phyloP scores from a whole-genome alignment of 345 rosid species.

The Brassica juncea region DNA sequence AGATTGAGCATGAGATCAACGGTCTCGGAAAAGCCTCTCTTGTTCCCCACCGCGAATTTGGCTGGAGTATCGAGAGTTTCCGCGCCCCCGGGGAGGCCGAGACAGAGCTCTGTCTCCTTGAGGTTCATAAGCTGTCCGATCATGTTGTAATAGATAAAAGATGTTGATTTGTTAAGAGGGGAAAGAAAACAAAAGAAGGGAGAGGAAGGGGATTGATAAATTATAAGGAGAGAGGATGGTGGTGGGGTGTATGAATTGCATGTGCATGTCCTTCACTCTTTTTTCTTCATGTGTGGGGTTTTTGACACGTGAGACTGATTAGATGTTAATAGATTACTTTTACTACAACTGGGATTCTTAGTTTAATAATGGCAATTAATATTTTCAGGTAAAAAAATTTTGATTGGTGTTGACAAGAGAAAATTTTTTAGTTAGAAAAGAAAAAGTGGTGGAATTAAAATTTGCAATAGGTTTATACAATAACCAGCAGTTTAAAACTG shows the following conservation, averaged over 20 bases:
- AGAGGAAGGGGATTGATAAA: conserved; percentile 28
- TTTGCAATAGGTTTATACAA: neutral
- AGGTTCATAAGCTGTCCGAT: conserved; percentile 50
- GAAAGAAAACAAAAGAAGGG: conserved; percentile 12
- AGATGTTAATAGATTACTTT: conserved; percentile 19
- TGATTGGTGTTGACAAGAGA: neutral
- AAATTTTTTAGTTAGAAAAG: neutral
- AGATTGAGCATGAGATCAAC: conserved; percentile 78
- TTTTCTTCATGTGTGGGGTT: conserved; percentile 37
- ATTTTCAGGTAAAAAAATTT: neutral
- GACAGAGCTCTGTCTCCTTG: conserved; percentile 78
- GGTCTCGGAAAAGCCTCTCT: conserved; percentile 76
- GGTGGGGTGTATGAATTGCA: conserved; percentile 32
- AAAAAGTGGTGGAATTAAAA: neutral
- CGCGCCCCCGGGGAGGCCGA: conserved; percentile 64
- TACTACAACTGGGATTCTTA: conserved; percentile 7
- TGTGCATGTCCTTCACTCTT: conserved; percentile 38
- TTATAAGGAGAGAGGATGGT: conserved; percentile 34
- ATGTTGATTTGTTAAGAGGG: conserved; percentile 36
- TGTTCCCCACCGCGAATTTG: conserved; percentile 44
- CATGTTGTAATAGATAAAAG: conserved; percentile 15
- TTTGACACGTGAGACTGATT: conserved; percentile 37
- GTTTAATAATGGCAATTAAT: neutral
- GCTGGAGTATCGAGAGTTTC: conserved; percentile 32
- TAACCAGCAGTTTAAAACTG: neutral